phyloP scores from a whole-genome alignment of 257 asterid species.

The Solanum stenotomum region DNA sequence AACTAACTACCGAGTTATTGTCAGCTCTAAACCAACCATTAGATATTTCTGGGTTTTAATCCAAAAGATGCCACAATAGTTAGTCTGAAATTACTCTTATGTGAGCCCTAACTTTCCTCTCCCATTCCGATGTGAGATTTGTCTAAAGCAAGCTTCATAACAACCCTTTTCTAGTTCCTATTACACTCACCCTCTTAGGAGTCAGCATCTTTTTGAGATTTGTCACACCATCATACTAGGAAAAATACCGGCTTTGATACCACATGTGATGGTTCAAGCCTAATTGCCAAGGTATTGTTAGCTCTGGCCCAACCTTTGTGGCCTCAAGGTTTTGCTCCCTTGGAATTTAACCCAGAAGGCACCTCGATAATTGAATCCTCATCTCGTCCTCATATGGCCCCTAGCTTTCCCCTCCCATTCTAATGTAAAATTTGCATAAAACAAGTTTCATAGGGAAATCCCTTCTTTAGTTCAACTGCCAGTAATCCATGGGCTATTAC shows the following conservation, averaged over 20 bases:
- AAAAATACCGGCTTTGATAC: background rate
- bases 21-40: background rate
- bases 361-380: background rate
- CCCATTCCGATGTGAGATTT: background rate
- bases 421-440: background rate
- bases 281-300: background rate
- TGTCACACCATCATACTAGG: background rate
- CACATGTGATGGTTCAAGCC: background rate
- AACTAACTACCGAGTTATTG: background rate
- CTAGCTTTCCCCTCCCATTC: background rate
- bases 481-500: background rate
- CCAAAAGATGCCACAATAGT: background rate
- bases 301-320: background rate
- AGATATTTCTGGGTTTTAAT: background rate
- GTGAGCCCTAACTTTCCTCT: background rate
- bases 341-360: background rate
- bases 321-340: background rate
- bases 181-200: background rate
- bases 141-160: background rate
- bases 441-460: background rate
- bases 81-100: background rate
- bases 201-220: background rate
- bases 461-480: background rate
- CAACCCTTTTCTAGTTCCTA: background rate
- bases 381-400: background rate